Conservation (phyloP, 352 stramenopile species). For the Phytophthora tubulina region DNA sequence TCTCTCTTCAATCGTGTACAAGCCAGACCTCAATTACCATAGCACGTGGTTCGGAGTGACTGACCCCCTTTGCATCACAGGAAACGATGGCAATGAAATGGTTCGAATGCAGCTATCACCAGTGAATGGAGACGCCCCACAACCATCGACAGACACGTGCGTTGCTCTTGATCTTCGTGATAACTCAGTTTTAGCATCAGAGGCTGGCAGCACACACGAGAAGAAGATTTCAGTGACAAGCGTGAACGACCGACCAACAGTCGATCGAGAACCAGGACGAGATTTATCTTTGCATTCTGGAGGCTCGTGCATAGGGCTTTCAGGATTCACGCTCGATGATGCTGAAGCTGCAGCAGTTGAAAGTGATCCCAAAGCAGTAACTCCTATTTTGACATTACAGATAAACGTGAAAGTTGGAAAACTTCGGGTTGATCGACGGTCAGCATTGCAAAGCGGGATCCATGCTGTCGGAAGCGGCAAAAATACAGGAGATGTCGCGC, state of each 20-base stretch:
- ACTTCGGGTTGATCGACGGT: constrained; percentile 23
- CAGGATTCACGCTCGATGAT: constrained; percentile 29
- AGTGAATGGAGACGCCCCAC: not conserved
- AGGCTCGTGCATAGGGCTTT: constrained; percentile 18
- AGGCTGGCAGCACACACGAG: constrained; percentile 17
- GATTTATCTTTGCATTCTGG: constrained; percentile 12
- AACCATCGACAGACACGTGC: constrained; percentile 11
- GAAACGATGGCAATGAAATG: constrained; percentile 16
- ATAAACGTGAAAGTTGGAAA: constrained; percentile 14
- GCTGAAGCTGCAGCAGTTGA: constrained; percentile 23
- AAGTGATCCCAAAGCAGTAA: constrained; percentile 4
- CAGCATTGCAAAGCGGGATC: constrained; percentile 20
- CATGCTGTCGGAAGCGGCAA: constrained; percentile 6
- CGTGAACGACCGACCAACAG: constrained; percentile 34
- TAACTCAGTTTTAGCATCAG: not conserved
- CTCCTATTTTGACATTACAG: constrained; percentile 27
- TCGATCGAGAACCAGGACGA: not conserved
- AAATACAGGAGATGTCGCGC: constrained; percentile 2
- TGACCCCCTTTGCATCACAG: constrained; percentile 12
- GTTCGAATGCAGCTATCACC: constrained; percentile 31
- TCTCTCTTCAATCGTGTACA: constrained; percentile 41
- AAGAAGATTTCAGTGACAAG: constrained; percentile 35
- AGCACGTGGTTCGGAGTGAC: constrained; percentile 27
- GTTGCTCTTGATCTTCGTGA: constrained; percentile 2
- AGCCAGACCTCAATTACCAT: constrained; percentile 31